A percentile compares a stretch with the other conserved stretches of the same genome.
Evolutionary conservation across 495 filamentous ascomycete species (phyloP).

Genomic region (Hypoxylon lenormandii): DNA sequence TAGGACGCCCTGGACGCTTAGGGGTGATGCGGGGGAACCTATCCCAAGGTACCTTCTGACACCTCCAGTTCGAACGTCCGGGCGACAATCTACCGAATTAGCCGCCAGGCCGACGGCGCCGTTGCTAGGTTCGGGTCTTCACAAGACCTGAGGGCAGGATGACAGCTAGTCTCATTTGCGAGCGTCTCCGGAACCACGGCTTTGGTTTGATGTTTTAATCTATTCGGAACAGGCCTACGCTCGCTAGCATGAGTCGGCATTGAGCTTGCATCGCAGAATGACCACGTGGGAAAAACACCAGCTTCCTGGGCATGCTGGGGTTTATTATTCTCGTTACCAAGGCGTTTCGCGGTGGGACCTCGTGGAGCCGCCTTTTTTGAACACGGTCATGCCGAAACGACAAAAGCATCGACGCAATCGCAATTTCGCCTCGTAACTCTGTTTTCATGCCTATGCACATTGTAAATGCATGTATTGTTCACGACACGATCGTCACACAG

Average conservation of each 20-base stretch:
- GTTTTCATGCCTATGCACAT: slow-evolving; percentile 1
- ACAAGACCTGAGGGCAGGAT: slow-evolving; percentile 8
- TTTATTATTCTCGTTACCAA: slow-evolving; percentile 11
- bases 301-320: slow-evolving; percentile 1
- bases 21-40: slow-evolving; percentile 17
- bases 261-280: neutral
- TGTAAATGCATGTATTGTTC: slow-evolving; percentile 10
- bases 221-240: slow-evolving; percentile 16
- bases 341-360: slow-evolving; percentile 13
- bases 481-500: neutral
- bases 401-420: slow-evolving; percentile 29
- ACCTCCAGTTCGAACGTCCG: neutral
- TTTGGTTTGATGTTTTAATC: slow-evolving; percentile 3
- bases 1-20: slow-evolving; percentile 8
- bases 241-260: no score
- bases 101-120: slow-evolving; percentile 30
- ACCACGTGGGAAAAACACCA: slow-evolving; percentile 39
- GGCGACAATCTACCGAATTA: slow-evolving; percentile 41
- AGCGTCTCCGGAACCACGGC: slow-evolving; percentile 16
- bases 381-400: slow-evolving; percentile 35
- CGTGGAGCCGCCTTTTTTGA: slow-evolving; percentile 19
- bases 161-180: slow-evolving; percentile 7
- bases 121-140: slow-evolving; percentile 23
- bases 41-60: slow-evolving; percentile 13
- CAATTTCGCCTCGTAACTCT: slow-evolving; percentile 17